Base-by-base conservation (phyloP, 306 rosid species). In the Delonix regia region DNA sequence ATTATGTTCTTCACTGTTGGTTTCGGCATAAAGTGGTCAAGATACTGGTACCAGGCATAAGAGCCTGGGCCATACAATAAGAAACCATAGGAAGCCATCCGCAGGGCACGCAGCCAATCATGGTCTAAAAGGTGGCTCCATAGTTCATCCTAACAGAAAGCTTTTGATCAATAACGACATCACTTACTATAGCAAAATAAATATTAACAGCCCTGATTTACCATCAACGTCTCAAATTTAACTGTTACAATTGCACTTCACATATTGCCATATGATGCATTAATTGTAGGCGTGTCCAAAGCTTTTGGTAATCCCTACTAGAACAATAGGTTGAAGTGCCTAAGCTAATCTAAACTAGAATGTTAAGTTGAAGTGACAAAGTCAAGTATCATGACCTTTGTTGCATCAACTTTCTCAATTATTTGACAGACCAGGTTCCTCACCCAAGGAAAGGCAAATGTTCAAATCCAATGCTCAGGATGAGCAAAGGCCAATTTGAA, bases 1-100 rank as follows among this genome's bases (percentile, higher is more conserved):
- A 88, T 24, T 71, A 95, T 42, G 82, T 95, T 95, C 76, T 69
- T 68, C 18, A 82, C 96, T 0, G 97, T 86, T 72, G 83, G 86
- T 68, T 82, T 81, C 1, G 95, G 94, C 77, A 93, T 71, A 64
- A 39, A 53, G 68, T 60, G 88, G 69, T 95, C 99, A 74, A 95
- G 97, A 75, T 21, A 88, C 82, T 87, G 89, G 87, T 95, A 95
- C 99, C 99, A 95, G 36, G 91, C 92, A 87, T 87, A 92, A 63
- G 99, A 92, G 62, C 99, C 98, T 25, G 99, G 99, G 21, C 99
- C 99, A 71, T 95, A 93, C 34, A 88, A 24, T 72, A 95, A 90
- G 86, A 93, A 85, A 63, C 99, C 99, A 78, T 95, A 95, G 53
- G 99, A 92, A 82, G 90, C 69, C 97, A 95, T 95, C 76, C 98